Percentiles rank a stretch among this genome's conserved stretches.
Evolutionary conservation across 345 rosid genomes (phyloP).

Genomic region (Linum lewisii): DNA sequence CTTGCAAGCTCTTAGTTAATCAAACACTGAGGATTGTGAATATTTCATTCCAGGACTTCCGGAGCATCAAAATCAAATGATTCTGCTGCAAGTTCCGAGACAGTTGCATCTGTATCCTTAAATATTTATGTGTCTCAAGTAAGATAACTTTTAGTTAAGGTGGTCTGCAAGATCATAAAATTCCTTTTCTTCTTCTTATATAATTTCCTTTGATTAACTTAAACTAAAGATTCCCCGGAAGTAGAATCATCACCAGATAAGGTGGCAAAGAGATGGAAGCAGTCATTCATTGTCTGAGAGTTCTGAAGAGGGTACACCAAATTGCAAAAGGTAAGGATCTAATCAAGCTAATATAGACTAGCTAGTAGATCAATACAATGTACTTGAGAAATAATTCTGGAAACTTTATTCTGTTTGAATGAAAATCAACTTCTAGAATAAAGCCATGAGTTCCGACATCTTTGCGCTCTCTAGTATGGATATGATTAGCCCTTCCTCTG

Average conservation of each 20-base stretch:
- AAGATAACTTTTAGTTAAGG: background rate
- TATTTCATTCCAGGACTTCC: slow-evolving; percentile 30
- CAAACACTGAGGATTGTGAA: too few relatives aligned
- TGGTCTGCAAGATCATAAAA: slow-evolving; percentile 11
- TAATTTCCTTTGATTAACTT: slow-evolving; percentile 36
- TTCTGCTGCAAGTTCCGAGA: slow-evolving; percentile 28
- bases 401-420: too few relatives aligned
- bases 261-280: slow-evolving; percentile 24
- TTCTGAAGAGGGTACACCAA: slow-evolving; percentile 40
- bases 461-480: too few relatives aligned
- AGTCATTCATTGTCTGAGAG: slow-evolving; percentile 41
- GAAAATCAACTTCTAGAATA: background rate
- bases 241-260: slow-evolving; percentile 21
- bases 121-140: slow-evolving; percentile 3
- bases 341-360: too few relatives aligned
- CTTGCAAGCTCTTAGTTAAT: too few relatives aligned
- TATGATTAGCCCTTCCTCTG: too few relatives aligned
- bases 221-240: slow-evolving; percentile 30
- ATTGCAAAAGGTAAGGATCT: slow-evolving; percentile 21
- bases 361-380: background rate
- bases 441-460: too few relatives aligned
- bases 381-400: too few relatives aligned
- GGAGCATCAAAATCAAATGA: slow-evolving; percentile 28
- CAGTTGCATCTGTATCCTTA: slow-evolving; percentile 46
- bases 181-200: slow-evolving; percentile 21